These are phyloP conservation scores for Fusarium sp. DNA, from an alignment of 2,329 filamentous ascomycete genomes.

Conservation along the genomic window DNA sequence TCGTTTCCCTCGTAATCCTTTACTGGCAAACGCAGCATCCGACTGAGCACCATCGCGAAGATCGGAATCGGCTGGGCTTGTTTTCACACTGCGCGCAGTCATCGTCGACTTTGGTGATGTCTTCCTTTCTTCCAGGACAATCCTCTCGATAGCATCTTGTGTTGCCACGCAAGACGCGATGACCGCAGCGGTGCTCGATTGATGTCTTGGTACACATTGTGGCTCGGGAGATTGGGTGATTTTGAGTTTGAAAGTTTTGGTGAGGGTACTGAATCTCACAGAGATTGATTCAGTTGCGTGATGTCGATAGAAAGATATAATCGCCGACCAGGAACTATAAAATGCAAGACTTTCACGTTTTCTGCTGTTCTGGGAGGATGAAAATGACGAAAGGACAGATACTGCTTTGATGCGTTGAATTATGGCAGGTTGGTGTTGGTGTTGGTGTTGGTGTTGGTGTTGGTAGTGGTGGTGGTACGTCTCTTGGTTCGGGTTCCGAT, in stretches of 20 bases:
- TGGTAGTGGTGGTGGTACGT: slow-evolving; percentile 6
- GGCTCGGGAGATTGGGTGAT: neutral
- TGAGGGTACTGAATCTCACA: neutral
- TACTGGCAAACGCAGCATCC: slow-evolving; percentile 51
- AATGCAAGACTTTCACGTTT: neutral
- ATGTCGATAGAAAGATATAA: neutral
- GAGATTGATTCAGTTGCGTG: neutral
- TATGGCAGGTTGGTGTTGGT: slow-evolving; percentile 9
- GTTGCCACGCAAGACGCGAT: slow-evolving; percentile 52
- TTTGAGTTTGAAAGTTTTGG: slow-evolving; percentile 3
- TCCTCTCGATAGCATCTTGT: slow-evolving; percentile 52
- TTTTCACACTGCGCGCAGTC: slow-evolving; percentile 54
- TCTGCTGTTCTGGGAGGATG: neutral
- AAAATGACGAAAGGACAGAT: slow-evolving; percentile 8
- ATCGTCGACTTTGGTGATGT: slow-evolving; percentile 49
- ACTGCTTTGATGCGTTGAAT: slow-evolving; percentile 1
- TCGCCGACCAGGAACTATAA: neutral
- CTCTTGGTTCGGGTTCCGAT: slow-evolving; percentile 9
- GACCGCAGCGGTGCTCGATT: slow-evolving; percentile 54
- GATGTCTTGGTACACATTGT: slow-evolving; percentile 53
- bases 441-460: neutral
- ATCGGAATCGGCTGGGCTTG: slow-evolving; percentile 46
- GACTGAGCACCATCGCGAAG: slow-evolving; percentile 54
- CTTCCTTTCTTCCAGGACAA: slow-evolving; percentile 50
- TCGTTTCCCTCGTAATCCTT: slow-evolving; percentile 13